Percentiles rank a stretch among this genome's conserved stretches.
Evolutionary conservation across 805 yeast genomes (phyloP).

Genomic region (Saccharomyces jurei): DNA sequence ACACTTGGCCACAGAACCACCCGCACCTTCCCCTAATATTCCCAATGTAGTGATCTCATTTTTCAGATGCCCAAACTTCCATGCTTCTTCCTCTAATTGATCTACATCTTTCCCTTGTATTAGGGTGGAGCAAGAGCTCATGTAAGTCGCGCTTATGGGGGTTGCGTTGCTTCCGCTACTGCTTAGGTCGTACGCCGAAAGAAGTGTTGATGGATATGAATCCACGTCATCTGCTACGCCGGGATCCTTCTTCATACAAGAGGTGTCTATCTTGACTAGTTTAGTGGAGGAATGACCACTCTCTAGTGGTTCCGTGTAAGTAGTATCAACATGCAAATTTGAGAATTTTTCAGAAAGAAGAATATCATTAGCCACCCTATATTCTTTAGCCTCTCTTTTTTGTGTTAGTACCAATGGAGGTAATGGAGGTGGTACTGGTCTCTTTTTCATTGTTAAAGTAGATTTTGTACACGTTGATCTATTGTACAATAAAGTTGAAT

Average conservation of each 20-base stretch:
- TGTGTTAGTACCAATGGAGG: slow-evolving; percentile 9
- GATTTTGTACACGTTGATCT: slow-evolving; percentile 24
- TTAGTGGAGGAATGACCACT: not conserved
- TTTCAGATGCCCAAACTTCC: slow-evolving; percentile 48
- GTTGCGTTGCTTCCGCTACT: slow-evolving; percentile 4
- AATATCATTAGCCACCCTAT: not conserved
- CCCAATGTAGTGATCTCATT: slow-evolving; percentile 59
- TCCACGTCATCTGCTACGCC: slow-evolving; percentile 4
- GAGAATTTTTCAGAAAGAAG: not conserved
- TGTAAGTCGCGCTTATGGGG: not conserved
- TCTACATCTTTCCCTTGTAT: slow-evolving; percentile 33
- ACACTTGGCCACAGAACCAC: slow-evolving; percentile 81
- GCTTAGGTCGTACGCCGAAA: slow-evolving; percentile 11
- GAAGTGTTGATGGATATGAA: slow-evolving; percentile 11
- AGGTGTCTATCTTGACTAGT: not conserved
- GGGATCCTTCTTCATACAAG: slow-evolving; percentile 4
- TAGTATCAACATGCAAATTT: not conserved
- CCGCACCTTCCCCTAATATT: slow-evolving; percentile 82
- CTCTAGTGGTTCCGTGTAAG: not conserved
- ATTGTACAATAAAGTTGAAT: not conserved
- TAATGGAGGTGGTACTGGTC: slow-evolving; percentile 21
- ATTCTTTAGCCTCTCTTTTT: not conserved
- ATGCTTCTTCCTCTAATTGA: slow-evolving; percentile 60
- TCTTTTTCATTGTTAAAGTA: slow-evolving; percentile 18
- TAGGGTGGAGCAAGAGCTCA: not conserved